Conservation (phyloP, 768 basidiomycete species). For the Megacollybia marginata region DNA sequence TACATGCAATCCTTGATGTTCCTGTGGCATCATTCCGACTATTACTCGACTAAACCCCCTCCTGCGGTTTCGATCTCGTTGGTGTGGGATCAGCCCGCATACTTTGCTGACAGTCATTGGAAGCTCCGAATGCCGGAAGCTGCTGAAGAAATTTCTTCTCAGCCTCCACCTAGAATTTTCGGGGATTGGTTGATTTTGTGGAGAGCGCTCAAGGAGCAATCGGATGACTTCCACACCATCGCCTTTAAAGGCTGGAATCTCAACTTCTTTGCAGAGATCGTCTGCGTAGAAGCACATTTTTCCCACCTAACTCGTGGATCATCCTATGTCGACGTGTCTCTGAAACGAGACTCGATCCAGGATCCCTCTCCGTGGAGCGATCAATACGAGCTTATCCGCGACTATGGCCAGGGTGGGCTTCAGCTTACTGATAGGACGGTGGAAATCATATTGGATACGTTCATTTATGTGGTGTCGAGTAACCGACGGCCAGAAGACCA, state of each 20-base stretch:
- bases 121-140: not conserved
- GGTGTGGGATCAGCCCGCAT: conserved; percentile 1
- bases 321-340: not conserved
- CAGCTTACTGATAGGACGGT: conserved; percentile 4
- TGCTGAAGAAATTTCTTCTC: not conserved
- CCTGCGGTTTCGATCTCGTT: conserved; percentile 6
- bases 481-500: conserved; percentile 1
- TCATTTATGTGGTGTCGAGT: conserved; percentile 9
- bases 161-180: conserved; percentile 1
- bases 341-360: not conserved
- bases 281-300: conserved; percentile 9
- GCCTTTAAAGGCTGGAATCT: conserved; percentile 6
- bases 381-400: conserved; percentile 6
- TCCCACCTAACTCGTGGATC: conserved; percentile 5
- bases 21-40: conserved; percentile 12
- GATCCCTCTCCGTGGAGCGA: conserved; percentile 8
- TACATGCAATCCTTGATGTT: conserved; percentile 8
- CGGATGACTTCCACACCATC: not conserved
- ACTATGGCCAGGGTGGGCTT: not conserved
- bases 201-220: conserved; percentile 5
- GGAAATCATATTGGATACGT: conserved; percentile 7
- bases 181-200: conserved; percentile 11
- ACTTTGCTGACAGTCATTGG: not conserved
- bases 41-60: conserved; percentile 1
- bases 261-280: conserved; percentile 5